These are phyloP conservation scores for Juncus inflexus DNA, from an alignment of 176 grass and related monocot genomes.

Conservation along the genomic window DNA sequence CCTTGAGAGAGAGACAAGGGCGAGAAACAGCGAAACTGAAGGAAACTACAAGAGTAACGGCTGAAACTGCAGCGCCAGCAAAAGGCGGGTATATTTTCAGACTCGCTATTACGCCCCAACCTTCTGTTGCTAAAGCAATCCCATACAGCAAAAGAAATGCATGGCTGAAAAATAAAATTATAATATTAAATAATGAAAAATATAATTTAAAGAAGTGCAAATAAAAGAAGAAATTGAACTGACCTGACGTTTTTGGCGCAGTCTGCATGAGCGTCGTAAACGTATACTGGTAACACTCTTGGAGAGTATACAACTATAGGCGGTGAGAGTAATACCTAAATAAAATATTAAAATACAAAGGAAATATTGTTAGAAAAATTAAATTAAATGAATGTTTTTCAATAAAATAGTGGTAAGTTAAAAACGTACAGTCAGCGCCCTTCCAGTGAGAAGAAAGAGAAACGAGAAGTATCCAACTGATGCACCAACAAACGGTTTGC, in stretches of 20 bases:
- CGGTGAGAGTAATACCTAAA: constrained; percentile 89
- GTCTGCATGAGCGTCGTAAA: constrained; percentile 99
- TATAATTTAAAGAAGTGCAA: constrained; percentile 13
- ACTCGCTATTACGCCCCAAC: constrained; percentile 97
- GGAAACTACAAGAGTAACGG: constrained; percentile 83
- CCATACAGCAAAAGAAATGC: constrained; percentile 91
- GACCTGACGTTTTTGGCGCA: constrained; percentile 99
- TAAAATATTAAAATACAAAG: constrained; percentile 21
- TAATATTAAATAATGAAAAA: constrained; percentile 16
- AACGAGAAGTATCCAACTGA: constrained; percentile 99
- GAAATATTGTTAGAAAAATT: constrained; percentile 1
- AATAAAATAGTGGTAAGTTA: constrained; percentile 26
- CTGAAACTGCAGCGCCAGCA: constrained; percentile 83
- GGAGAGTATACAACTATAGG: constrained; percentile 98
- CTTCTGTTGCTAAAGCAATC: constrained; percentile 85
- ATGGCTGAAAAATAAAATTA: constrained; percentile 51
- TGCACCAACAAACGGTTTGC: constrained; percentile 89
- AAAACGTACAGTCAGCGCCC: constrained; percentile 88
- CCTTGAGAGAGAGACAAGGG: constrained; percentile 83
- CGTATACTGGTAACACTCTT: constrained; percentile 91
- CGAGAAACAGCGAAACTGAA: constrained; percentile 97
- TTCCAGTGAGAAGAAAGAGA: constrained; percentile 97
- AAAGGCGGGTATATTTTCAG: constrained; percentile 82
- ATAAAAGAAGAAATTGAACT: constrained; percentile 17
- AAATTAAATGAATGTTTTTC: not conserved